A percentile compares a stretch with the other conserved stretches of the same genome.
These are phyloP conservation scores for Lasiosphaeria hispida DNA, from an alignment of 495 filamentous ascomycete genomes.

Conservation along the genomic window DNA sequence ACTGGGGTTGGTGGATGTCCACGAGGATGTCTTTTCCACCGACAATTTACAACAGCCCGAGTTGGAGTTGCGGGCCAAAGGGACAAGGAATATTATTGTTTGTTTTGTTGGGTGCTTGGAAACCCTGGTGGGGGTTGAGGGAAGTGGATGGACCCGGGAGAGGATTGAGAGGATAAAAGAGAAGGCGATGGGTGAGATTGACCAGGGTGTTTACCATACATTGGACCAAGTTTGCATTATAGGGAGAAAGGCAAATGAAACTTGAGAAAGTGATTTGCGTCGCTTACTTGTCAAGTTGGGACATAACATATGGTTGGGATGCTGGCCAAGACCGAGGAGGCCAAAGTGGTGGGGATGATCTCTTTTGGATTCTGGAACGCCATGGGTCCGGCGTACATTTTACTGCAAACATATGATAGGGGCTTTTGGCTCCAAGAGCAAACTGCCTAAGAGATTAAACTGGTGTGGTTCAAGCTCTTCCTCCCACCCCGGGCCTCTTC, in stretches of 20 bases:
- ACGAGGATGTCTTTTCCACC: constrained; percentile 24
- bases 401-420: no score
- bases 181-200: constrained; percentile 15
- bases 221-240: constrained; percentile 21
- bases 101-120: constrained; percentile 20
- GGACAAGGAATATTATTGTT: constrained; percentile 17
- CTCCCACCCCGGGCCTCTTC: no score
- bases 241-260: constrained; percentile 17
- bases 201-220: constrained; percentile 17
- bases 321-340: no score
- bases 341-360: no score
- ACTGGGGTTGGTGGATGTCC: constrained; percentile 15
- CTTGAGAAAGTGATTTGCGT: no score
- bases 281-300: no score
- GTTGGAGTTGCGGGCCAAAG: constrained; percentile 10
- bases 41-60: constrained; percentile 15
- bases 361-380: no score
- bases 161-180: constrained; percentile 11
- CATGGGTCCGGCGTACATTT: no score
- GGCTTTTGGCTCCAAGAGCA: no score
- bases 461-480: no score
- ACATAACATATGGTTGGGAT: no score
- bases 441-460: no score
- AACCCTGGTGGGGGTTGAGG: constrained; percentile 13
- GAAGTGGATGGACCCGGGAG: constrained; percentile 17